Evolutionary conservation across 768 basidiomycete genomes (phyloP).

Genomic region (Lepiota subincarnata): DNA sequence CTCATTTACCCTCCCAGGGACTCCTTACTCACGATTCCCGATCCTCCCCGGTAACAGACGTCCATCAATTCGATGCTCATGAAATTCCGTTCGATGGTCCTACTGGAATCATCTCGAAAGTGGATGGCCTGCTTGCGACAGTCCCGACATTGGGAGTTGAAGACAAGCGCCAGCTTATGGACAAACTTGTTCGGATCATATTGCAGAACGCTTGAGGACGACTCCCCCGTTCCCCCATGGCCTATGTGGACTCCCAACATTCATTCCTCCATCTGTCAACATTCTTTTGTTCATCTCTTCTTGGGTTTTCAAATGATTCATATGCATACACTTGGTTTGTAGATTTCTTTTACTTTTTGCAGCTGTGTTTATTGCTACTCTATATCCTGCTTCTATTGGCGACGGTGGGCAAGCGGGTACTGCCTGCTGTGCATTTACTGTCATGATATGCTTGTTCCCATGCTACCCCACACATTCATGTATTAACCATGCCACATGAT

Average conservation of each 20-base stretch:
- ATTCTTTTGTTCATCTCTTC: not conserved
- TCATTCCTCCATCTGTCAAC: not conserved
- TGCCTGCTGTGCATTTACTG: not conserved
- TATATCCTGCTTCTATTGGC: not conserved
- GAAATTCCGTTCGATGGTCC: conserved; percentile 75
- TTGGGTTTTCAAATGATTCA: not conserved
- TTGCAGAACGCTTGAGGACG: conserved; percentile 39
- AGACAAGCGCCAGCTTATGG: conserved; percentile 50
- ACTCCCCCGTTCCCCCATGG: not conserved
- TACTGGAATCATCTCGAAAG: conserved; percentile 60
- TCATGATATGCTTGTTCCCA: not conserved
- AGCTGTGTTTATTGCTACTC: not conserved
- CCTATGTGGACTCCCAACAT: not conserved
- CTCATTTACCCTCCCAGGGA: not conserved
- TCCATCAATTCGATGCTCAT: conserved; percentile 70
- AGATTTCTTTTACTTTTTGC: not conserved
- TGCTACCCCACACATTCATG: not conserved
- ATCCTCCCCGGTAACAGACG: conserved; percentile 39
- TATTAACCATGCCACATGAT: conserved; percentile 1
- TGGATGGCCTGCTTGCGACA: conserved; percentile 54
- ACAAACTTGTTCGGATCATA: conserved; percentile 58
- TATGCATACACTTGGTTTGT: conserved; percentile 2
- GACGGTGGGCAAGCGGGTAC: not conserved
- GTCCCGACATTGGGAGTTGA: conserved; percentile 43
- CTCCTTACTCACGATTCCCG: not conserved